phyloP scores from a whole-genome alignment of 208 protist species.

The Angomonas ambiguus region DNA sequence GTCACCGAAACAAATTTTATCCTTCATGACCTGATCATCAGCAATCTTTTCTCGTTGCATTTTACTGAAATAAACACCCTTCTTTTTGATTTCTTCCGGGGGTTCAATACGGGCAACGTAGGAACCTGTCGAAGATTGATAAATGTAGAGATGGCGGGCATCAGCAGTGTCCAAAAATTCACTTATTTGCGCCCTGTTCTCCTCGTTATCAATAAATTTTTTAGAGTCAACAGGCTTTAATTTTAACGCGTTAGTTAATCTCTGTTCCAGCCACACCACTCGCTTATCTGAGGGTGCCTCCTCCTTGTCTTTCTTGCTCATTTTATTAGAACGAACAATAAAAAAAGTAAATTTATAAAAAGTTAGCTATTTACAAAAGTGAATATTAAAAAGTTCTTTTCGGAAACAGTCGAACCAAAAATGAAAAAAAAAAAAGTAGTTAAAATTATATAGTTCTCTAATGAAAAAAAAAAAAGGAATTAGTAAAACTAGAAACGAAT shows the following conservation, averaged over 20 bases:
- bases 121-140: slow-evolving; percentile 60
- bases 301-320: slow-evolving; percentile 88
- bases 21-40: slow-evolving; percentile 84
- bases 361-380: slow-evolving; percentile 2
- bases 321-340: slow-evolving; percentile 20
- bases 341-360: slow-evolving; percentile 8
- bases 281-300: slow-evolving; percentile 88
- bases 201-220: slow-evolving; percentile 90
- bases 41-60: slow-evolving; percentile 88
- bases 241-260: slow-evolving; percentile 76
- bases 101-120: slow-evolving; percentile 83
- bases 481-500: background rate
- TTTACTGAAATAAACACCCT: slow-evolving; percentile 90
- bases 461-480: background rate
- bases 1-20: slow-evolving; percentile 83
- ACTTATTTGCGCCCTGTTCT: slow-evolving; percentile 84
- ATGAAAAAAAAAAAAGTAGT: background rate
- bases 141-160: slow-evolving; percentile 89
- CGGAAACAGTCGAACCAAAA: background rate
- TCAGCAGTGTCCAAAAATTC: slow-evolving; percentile 92
- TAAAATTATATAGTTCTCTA: background rate
- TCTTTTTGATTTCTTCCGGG: slow-evolving; percentile 88
- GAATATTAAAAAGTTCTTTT: too few species aligned
- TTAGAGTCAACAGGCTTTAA: slow-evolving; percentile 89
- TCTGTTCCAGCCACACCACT: slow-evolving; percentile 90